These are phyloP conservation scores for Coemansia reversa DNA, from an alignment of 192 early-diverging fungal species.

Conservation along the genomic window DNA sequence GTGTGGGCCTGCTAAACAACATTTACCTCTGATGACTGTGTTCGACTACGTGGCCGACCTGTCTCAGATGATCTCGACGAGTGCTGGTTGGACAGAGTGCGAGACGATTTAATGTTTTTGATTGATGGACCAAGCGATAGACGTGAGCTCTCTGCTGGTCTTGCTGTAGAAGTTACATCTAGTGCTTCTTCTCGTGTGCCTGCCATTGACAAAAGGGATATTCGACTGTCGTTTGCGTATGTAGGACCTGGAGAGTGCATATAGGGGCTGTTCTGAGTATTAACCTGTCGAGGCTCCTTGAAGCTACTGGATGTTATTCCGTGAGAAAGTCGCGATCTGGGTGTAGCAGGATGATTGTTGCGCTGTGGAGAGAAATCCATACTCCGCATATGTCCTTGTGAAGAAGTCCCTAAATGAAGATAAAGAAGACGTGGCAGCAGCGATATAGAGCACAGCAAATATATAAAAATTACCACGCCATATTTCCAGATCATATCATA, in stretches of 20 bases:
- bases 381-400: constrained; percentile 19
- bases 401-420: constrained; percentile 9
- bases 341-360: constrained; percentile 23
- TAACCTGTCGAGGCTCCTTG: constrained; percentile 30
- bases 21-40: constrained; percentile 54
- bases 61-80: constrained; percentile 11
- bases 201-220: constrained; percentile 48
- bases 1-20: not conserved
- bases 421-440: not conserved
- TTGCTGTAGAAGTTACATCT: not conserved
- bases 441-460: not conserved
- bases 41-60: constrained; percentile 46
- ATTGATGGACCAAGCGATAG: constrained; percentile 25
- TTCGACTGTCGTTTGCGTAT: constrained; percentile 34
- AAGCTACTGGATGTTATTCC: constrained; percentile 31
- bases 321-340: constrained; percentile 45
- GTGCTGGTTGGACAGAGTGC: constrained; percentile 40
- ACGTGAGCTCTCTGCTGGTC: constrained; percentile 11
- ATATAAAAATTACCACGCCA: not conserved
- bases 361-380: constrained; percentile 30
- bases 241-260: constrained; percentile 15
- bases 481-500: not conserved
- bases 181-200: constrained; percentile 19
- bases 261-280: constrained; percentile 20
- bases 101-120: constrained; percentile 36